A percentile compares a stretch with the other conserved stretches of the same genome.
phyloP scores from a whole-genome alignment of 1,284 basidiomycete species.

The Amylostereum chailletii region DNA sequence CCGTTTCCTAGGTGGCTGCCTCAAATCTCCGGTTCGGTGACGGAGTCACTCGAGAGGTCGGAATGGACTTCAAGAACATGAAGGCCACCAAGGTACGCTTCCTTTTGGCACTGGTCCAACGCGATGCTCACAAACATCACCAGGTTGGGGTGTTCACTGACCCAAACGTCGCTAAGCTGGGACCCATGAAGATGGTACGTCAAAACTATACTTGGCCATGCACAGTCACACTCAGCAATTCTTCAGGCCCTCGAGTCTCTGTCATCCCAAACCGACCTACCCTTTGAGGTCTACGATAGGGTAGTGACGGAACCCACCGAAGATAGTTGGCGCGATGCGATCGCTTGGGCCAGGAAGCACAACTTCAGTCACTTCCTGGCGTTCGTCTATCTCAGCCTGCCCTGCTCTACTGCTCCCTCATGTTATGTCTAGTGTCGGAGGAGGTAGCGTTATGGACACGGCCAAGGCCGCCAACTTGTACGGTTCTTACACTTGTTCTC shows the following conservation, averaged over 20 bases:
- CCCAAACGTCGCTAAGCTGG: constrained; percentile 73
- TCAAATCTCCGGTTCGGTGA: constrained; percentile 86
- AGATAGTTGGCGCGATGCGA: constrained; percentile 80
- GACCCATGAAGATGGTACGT: constrained; percentile 74
- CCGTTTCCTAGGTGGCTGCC: constrained; percentile 65
- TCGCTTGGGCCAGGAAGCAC: constrained; percentile 77
- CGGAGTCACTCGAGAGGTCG: constrained; percentile 86
- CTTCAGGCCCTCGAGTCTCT: constrained; percentile 70
- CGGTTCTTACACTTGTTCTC: constrained; percentile 15
- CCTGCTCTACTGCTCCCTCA: constrained; percentile 1
- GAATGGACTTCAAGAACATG: constrained; percentile 91
- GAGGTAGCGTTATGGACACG: constrained; percentile 94
- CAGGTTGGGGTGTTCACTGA: constrained; percentile 95
- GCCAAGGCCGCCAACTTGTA: constrained; percentile 89
- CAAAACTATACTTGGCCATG: neutral
- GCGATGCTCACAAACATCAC: constrained; percentile 6
- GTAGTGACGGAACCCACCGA: constrained; percentile 91
- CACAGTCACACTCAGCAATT: constrained; percentile 2
- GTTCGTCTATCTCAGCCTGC: constrained; percentile 32
- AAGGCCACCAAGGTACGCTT: constrained; percentile 63
- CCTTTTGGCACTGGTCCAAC: constrained; percentile 4
- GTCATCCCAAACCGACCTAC: constrained; percentile 62
- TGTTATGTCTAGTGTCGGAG: constrained; percentile 61
- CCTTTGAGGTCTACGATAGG: constrained; percentile 80
- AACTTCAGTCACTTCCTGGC: constrained; percentile 94